Conservation (phyloP, 352 stramenopile genomes). For the Phytophthora multivora region DNA sequence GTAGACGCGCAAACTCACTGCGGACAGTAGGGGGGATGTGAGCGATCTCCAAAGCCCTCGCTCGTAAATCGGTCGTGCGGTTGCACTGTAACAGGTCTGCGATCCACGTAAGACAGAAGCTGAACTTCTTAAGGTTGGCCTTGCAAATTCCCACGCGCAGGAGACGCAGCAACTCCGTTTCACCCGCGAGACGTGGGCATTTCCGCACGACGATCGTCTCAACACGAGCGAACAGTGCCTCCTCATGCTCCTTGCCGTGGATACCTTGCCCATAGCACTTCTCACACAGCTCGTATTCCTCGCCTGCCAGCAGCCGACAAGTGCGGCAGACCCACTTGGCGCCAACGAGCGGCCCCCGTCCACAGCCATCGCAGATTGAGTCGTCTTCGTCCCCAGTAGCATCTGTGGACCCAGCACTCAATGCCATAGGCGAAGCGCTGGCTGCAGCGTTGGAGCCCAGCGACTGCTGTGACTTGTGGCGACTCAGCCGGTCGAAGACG, state of each 20-base stretch:
- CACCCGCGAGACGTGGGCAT: constrained; percentile 49
- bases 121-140: constrained; percentile 83
- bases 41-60: constrained; percentile 71
- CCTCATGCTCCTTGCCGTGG: constrained; percentile 71
- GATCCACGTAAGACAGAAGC: constrained; percentile 84
- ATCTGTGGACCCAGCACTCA: constrained; percentile 15
- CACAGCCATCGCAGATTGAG: constrained; percentile 70
- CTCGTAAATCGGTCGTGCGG: constrained; percentile 65
- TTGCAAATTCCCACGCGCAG: constrained; percentile 81
- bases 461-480: constrained; percentile 60
- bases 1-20: constrained; percentile 66
- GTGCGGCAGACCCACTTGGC: constrained; percentile 75
- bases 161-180: constrained; percentile 63
- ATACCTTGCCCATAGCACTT: constrained; percentile 79
- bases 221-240: constrained; percentile 66
- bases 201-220: constrained; percentile 70
- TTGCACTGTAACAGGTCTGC: constrained; percentile 69
- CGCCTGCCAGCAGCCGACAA: constrained; percentile 49
- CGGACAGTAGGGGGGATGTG: constrained; percentile 70
- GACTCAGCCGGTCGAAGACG: constrained; percentile 69
- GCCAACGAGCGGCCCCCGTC: constrained; percentile 50
- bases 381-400: constrained; percentile 48
- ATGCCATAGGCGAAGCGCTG: constrained; percentile 20
- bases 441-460: constrained; percentile 14
- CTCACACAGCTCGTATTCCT: constrained; percentile 69